Conservation (phyloP, 306 rosid genomes). For the Sicyos baderoa region DNA sequence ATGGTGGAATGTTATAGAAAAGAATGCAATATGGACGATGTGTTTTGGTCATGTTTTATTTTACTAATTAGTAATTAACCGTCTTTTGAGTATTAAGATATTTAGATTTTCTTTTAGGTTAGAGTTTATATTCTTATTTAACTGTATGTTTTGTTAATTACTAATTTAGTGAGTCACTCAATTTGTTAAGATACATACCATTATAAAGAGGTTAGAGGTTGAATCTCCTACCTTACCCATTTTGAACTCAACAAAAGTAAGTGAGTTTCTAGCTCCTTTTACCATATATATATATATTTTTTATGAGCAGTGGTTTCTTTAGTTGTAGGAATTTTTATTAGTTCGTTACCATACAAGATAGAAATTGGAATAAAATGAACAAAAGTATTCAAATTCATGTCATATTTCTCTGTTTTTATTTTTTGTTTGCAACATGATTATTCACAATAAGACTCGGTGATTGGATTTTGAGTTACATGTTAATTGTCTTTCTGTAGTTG, state of each 20-base stretch:
- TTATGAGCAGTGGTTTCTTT: not conserved
- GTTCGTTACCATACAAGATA: not conserved
- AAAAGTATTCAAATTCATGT: not conserved
- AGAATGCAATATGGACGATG: not conserved
- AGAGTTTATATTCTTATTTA: not conserved
- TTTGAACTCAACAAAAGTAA: no score
- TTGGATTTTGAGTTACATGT: not conserved
- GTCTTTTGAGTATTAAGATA: not conserved
- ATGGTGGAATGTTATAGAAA: conserved; percentile 1
- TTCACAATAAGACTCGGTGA: not conserved
- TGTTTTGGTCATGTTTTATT: not conserved
- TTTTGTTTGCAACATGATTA: not conserved
- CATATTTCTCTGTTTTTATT: not conserved
- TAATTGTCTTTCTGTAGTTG: not conserved
- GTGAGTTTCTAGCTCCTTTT: not conserved
- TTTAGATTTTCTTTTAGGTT: not conserved
- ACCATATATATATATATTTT: not conserved
- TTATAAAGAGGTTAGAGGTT: no score
- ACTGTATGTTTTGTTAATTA: not conserved
- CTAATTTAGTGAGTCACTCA: not conserved
- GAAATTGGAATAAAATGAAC: not conserved
- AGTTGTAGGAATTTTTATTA: not conserved
- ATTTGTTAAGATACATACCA: no score
- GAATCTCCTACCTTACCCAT: no score
- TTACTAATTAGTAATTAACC: not conserved